Evolutionary conservation across 2,329 filamentous ascomycete genomes (phyloP).

Genomic region (Xylaria sp.): DNA sequence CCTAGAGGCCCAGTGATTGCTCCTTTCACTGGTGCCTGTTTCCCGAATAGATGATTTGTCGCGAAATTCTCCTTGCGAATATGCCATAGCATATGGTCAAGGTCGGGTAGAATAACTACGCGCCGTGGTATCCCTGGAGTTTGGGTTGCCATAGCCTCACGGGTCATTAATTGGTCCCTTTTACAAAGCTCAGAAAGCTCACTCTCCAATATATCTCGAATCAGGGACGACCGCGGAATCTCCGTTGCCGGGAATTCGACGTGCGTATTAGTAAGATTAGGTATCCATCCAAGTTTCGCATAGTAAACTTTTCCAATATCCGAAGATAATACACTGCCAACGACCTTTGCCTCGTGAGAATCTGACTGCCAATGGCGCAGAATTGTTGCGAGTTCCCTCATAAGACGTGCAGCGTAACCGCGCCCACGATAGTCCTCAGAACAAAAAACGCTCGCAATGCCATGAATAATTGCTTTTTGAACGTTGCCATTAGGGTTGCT

Average conservation of each 20-base stretch:
- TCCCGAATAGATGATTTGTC: slow-evolving; percentile 30
- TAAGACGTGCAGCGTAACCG: slow-evolving; percentile 36
- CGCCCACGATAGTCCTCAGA: slow-evolving; percentile 15
- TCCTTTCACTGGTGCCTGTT: slow-evolving; percentile 28
- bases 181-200: slow-evolving; percentile 24
- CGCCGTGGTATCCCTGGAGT: slow-evolving; percentile 13
- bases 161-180: slow-evolving; percentile 31
- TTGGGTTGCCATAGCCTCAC: slow-evolving; percentile 21
- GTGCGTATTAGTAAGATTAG: slow-evolving; percentile 34
- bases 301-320: slow-evolving; percentile 39
- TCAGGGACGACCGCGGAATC: not conserved
- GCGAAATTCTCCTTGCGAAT: slow-evolving; percentile 40
- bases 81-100: slow-evolving; percentile 42
- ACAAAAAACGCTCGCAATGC: slow-evolving; percentile 23
- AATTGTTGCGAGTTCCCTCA: slow-evolving; percentile 31
- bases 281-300: slow-evolving; percentile 32
- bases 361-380: not conserved
- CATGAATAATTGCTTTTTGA: slow-evolving; percentile 23
- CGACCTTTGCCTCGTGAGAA: not conserved
- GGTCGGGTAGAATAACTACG: slow-evolving; percentile 31
- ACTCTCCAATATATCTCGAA: not conserved
- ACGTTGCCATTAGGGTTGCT: slow-evolving; percentile 32
- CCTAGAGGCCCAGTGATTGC: slow-evolving; percentile 33
- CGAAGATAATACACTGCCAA: slow-evolving; percentile 38
- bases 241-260: slow-evolving; percentile 20